Evolutionary conservation across 1,284 basidiomycete species (phyloP), one percentile per base, ranked within the genome.

Genomic region (Inonotus hispidus): DNA sequence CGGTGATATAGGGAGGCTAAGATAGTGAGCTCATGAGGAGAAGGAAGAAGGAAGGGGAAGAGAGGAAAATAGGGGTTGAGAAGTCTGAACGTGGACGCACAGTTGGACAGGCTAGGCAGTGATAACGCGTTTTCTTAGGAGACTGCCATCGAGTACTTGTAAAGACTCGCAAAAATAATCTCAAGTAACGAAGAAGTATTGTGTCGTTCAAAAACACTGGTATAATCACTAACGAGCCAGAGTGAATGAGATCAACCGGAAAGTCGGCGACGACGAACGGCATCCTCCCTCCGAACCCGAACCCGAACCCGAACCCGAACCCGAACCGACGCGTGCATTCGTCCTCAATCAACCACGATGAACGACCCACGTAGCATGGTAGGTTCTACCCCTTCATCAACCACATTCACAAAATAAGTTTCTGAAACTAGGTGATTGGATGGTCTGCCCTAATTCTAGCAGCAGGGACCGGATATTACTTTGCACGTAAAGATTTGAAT

Each of bases 381-480:
- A 63, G 59, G 71, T 68, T 29, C n/a, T 14, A n/a, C n/a, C 56
- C 27, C 25, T 2, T 35, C 11, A 29, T 46, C 21, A 5, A 14
- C 4, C 3, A 21, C n/a, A 21, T 23, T 19, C n/a, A n/a, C n/a
- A n/a, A n/a, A 27, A 29, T 54, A 11, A 38, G 5, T 2, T 2
- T 53, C n/a, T 45, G 23, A 49, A 11, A 49, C 23, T 45, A 76
- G 74, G 66, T 69, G 45, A 57, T 75, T 14, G 75, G 75, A 23
- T 76, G 75, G 74, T 71, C 68, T 23, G 72, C 71, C 25, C 71
- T 80, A 54, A 71, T 79, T 53, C 72, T 73, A 29, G 78, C 77
- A n/a, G 76, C 78, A 0, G 76, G 75, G 35, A 71, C 73, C 32
- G 77, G 76, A 57, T 80, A 76, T 70, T 77, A 77, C 68, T 79